These are phyloP conservation scores for Russula earlei DNA, from an alignment of 768 basidiomycete genomes.

Conservation along the genomic window DNA sequence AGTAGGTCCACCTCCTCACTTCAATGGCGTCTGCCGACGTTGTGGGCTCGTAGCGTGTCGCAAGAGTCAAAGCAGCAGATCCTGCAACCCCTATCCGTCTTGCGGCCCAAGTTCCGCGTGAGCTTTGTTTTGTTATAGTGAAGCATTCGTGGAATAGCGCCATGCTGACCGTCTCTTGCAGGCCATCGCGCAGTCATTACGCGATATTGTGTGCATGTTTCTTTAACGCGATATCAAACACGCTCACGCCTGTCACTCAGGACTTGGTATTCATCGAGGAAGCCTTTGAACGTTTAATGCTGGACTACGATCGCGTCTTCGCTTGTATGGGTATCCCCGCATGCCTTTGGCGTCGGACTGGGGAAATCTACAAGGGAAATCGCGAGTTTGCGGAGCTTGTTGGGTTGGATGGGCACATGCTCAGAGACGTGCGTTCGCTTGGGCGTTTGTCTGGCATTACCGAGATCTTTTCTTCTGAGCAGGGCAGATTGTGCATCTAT, in stretches of 20 bases:
- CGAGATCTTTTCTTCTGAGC: constrained; percentile 3
- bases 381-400: constrained; percentile 89
- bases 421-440: constrained; percentile 62
- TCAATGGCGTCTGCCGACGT: constrained; percentile 13
- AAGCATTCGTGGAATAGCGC: background rate
- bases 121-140: constrained; percentile 20
- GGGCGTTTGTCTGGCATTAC: background rate
- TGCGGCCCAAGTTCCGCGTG: constrained; percentile 80
- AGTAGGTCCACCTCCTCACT: constrained; percentile 39
- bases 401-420: constrained; percentile 76
- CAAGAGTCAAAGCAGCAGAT: constrained; percentile 89
- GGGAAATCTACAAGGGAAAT: constrained; percentile 98
- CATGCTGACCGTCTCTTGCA: constrained; percentile 22
- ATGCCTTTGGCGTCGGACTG: constrained; percentile 92
- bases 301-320: constrained; percentile 93
- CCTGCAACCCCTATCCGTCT: constrained; percentile 75
- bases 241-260: constrained; percentile 27
- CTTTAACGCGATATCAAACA: background rate
- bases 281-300: constrained; percentile 87
- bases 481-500: constrained; percentile 92
- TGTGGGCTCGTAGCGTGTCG: constrained; percentile 50
- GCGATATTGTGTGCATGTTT: constrained; percentile 52
- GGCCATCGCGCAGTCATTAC: constrained; percentile 78
- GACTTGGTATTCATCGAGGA: constrained; percentile 98
- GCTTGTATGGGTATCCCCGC: constrained; percentile 96